A percentile compares a stretch with the other conserved stretches of the same genome.
These are phyloP conservation scores for Paspalum notatum DNA, from an alignment of 176 grass and related monocot genomes.

Conservation along the genomic window DNA sequence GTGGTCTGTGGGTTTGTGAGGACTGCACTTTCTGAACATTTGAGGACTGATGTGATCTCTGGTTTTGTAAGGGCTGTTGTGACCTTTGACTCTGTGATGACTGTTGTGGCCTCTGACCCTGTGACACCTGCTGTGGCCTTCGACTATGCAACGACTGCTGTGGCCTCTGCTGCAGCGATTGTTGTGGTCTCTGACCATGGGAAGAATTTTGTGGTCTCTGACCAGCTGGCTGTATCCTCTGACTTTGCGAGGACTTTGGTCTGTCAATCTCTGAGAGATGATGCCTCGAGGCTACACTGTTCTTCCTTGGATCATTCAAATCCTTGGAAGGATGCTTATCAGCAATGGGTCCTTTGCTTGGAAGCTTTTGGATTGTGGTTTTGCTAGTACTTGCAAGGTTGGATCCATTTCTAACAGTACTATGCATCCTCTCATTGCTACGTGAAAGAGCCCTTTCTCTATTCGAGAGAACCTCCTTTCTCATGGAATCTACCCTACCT, in stretches of 20 bases:
- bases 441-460: slow-evolving; percentile 33
- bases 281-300: slow-evolving; percentile 33
- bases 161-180: slow-evolving; percentile 14
- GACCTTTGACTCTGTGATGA: slow-evolving; percentile 17
- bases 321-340: slow-evolving; percentile 62
- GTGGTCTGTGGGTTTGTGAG: slow-evolving; percentile 42
- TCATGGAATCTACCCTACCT: slow-evolving; percentile 45
- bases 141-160: slow-evolving; percentile 34
- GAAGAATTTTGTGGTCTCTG: slow-evolving; percentile 47
- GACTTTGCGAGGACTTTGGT: slow-evolving; percentile 43
- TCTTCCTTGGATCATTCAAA: slow-evolving; percentile 51
- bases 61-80: slow-evolving; percentile 29
- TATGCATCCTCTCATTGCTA: slow-evolving; percentile 43
- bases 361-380: slow-evolving; percentile 51
- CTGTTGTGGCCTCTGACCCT: slow-evolving; percentile 26
- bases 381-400: slow-evolving; percentile 45
- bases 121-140: slow-evolving; percentile 13
- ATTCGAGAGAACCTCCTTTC: slow-evolving; percentile 43
- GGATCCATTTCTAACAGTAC: slow-evolving; percentile 50
- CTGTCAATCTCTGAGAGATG: slow-evolving; percentile 37
- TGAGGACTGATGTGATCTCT: slow-evolving; percentile 45
- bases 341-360: slow-evolving; percentile 30
- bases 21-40: slow-evolving; percentile 32
- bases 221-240: slow-evolving; percentile 38
- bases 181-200: slow-evolving; percentile 42